Conservation (phyloP, 352 stramenopile genomes). For the Phytopythium litorale region DNA sequence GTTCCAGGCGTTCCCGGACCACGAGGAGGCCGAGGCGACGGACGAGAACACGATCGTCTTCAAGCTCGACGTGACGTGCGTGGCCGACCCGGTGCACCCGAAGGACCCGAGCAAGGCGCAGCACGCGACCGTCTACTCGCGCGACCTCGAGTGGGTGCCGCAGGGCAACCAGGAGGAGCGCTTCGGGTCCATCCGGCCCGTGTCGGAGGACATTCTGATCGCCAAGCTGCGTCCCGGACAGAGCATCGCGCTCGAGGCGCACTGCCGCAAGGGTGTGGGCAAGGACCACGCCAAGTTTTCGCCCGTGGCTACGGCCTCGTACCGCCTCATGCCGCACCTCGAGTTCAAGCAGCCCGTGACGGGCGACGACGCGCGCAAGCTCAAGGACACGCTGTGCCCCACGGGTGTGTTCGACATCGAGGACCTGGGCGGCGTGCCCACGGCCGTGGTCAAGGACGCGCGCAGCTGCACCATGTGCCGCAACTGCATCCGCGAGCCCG, state of each 20-base stretch:
- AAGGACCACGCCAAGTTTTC: conserved; percentile 98
- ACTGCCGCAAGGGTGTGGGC: conserved; percentile 93
- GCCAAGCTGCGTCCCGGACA: conserved; percentile 95
- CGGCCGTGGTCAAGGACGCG: conserved; percentile 80
- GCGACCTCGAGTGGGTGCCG: conserved; percentile 95
- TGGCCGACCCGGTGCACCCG: conserved; percentile 56
- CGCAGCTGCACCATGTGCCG: conserved; percentile 95
- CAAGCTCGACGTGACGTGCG: conserved; percentile 92
- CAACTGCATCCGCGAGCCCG: conserved; percentile 93
- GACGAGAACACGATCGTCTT: conserved; percentile 98
- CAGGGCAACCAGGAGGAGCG: conserved; percentile 94
- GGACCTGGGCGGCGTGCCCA: conserved; percentile 70
- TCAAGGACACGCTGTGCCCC: conserved; percentile 62
- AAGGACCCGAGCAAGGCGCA: conserved; percentile 65
- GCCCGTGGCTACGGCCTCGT: conserved; percentile 94
- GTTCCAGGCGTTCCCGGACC: conserved; percentile 83
- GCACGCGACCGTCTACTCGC: conserved; percentile 89
- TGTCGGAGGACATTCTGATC: conserved; percentile 96
- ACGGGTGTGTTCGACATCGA: conserved; percentile 92
- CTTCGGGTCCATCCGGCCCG: conserved; percentile 79
- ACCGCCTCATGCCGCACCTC: conserved; percentile 90
- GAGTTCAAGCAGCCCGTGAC: conserved; percentile 62
- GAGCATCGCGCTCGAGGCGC: conserved; percentile 94
- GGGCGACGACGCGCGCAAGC: conserved; percentile 53
- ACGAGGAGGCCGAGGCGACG: conserved; percentile 88